These are phyloP conservation scores for Telopea speciosissima DNA, from an alignment of 177 flowering plant species.

Conservation along the genomic window DNA sequence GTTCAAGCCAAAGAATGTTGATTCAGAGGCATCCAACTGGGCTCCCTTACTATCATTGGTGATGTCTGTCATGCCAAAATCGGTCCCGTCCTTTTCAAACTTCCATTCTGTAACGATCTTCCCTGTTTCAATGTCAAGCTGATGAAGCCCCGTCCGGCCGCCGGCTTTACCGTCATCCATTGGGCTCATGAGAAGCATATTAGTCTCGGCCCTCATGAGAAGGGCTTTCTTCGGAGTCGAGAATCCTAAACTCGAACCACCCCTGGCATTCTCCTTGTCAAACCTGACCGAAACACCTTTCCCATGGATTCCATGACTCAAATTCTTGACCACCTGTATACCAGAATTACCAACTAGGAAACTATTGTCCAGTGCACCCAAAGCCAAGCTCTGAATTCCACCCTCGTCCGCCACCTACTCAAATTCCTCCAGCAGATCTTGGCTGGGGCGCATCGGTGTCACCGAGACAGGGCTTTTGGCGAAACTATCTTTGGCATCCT, in stretches of 20 bases:
- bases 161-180: slow-evolving; percentile 58
- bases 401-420: slow-evolving; percentile 78
- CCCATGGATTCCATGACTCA: slow-evolving; percentile 84
- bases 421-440: slow-evolving; percentile 78
- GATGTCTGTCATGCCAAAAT: slow-evolving; percentile 86
- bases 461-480: slow-evolving; percentile 32
- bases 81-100: slow-evolving; percentile 92
- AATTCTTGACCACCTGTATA: slow-evolving; percentile 92
- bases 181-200: slow-evolving; percentile 95
- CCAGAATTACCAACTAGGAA: slow-evolving; percentile 80
- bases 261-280: slow-evolving; percentile 27
- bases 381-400: slow-evolving; percentile 88
- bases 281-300: slow-evolving; percentile 83
- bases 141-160: slow-evolving; percentile 70
- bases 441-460: slow-evolving; percentile 36
- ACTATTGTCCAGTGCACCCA: slow-evolving; percentile 95
- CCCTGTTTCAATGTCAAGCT: slow-evolving; percentile 95
- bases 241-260: slow-evolving; percentile 25
- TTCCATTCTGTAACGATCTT: slow-evolving; percentile 86
- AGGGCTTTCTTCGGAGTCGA: slow-evolving; percentile 78
- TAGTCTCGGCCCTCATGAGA: slow-evolving; percentile 91
- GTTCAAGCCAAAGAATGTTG: slow-evolving; percentile 93
- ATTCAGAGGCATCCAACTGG: slow-evolving; percentile 88
- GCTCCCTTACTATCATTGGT: slow-evolving; percentile 83
- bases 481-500: slow-evolving; percentile 65